These are phyloP conservation scores for Heterobasidion irregulare DNA, from an alignment of 1,284 basidiomycete genomes.

Conservation along the genomic window DNA sequence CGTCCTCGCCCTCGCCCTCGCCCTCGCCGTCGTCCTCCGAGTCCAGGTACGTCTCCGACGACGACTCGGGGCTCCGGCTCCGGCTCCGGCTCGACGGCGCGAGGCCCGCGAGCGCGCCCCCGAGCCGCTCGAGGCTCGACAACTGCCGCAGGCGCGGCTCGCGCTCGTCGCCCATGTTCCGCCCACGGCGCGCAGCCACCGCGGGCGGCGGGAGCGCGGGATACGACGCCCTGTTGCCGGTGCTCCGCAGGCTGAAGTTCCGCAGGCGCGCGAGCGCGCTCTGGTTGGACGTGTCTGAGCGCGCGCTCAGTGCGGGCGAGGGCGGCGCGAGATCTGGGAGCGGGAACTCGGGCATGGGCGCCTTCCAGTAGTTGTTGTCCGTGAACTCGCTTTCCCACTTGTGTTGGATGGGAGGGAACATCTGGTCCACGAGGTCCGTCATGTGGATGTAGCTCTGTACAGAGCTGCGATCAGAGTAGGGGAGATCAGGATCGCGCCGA, in stretches of 20 bases:
- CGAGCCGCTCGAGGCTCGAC: conserved; percentile 63
- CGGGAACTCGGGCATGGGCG: conserved; percentile 69
- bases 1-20: conserved; percentile 26
- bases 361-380: conserved; percentile 97
- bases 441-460: conserved; percentile 79
- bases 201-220: conserved; percentile 22
- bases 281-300: conserved; percentile 75
- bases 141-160: conserved; percentile 48
- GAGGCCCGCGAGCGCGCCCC: conserved; percentile 45
- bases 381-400: conserved; percentile 88
- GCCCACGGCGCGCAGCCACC: conserved; percentile 13
- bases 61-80: conserved; percentile 47
- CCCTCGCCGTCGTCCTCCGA: conserved; percentile 48
- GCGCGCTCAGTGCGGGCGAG: conserved; percentile 87
- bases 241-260: conserved; percentile 66
- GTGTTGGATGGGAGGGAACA: conserved; percentile 94
- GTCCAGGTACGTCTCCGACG: conserved; percentile 42
- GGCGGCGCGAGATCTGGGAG: conserved; percentile 89
- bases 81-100: conserved; percentile 25
- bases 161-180: conserved; percentile 3
- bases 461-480: conserved; percentile 10
- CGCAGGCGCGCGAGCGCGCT: conserved; percentile 71
- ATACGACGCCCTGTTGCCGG: conserved; percentile 25
- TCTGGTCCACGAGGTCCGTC: conserved; percentile 98
- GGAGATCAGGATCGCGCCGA: neutral